Conservation (phyloP, 306 rosid species). For the Sphenostylis stenocarpa region DNA sequence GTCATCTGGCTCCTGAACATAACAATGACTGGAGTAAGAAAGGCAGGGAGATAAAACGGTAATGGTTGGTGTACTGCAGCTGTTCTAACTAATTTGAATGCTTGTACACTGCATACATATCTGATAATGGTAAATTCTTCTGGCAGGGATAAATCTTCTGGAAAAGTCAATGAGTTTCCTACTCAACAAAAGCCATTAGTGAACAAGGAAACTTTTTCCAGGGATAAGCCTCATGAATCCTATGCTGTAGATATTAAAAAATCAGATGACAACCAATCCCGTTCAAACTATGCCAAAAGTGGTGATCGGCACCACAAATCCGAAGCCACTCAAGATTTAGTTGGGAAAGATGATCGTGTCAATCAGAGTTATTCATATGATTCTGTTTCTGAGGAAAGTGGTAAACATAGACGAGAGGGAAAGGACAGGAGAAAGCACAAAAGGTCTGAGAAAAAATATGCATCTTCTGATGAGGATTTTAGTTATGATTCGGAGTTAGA, state of each 20-base stretch:
- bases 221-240: constrained; percentile 48
- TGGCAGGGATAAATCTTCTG: constrained; percentile 55
- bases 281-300: constrained; percentile 43
- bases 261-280: constrained; percentile 49
- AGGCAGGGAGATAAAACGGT: constrained; percentile 53
- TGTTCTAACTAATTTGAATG: constrained; percentile 22
- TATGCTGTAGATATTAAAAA: constrained; percentile 46
- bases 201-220: constrained; percentile 42
- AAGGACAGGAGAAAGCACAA: constrained; percentile 71
- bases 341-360: constrained; percentile 43
- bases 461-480: constrained; percentile 62
- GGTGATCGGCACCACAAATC: constrained; percentile 36
- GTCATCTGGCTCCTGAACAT: constrained; percentile 36
- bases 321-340: constrained; percentile 39
- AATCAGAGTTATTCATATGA: constrained; percentile 45
- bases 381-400: constrained; percentile 71
- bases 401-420: constrained; percentile 54
- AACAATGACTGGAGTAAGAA: constrained; percentile 41
- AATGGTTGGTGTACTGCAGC: constrained; percentile 29
- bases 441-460: constrained; percentile 66
- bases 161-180: constrained; percentile 44
- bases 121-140: constrained; percentile 36
- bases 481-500: constrained; percentile 80
- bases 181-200: constrained; percentile 47
- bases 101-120: constrained; percentile 7